Evolutionary conservation across 768 basidiomycete species (phyloP), one percentile per base, ranked within the genome.

Genomic region (Kwoniella newhampshirensis): DNA sequence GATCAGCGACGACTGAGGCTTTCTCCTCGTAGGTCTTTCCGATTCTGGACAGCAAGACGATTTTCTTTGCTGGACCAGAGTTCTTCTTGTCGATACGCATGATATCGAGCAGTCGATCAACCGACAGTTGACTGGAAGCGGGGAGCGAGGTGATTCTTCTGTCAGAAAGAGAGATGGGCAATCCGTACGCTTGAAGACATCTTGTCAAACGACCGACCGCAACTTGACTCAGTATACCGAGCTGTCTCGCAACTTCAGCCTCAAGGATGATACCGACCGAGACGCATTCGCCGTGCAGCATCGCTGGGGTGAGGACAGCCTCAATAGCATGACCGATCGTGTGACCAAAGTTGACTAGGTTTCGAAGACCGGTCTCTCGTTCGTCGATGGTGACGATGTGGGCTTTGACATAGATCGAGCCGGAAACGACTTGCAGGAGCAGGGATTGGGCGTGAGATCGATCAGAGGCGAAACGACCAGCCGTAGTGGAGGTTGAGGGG

Each of bases 11-110:
- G 28, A 83, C 84, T 1, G 90, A 91, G 7, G 96, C 96, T 77
- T 88, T 89, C 63, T 85, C 86, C 77, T 99, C 96, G 72, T 86
- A 86, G 0, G 91, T 96, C 63, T 86, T 86, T 48, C 96, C 96
- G 64, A 99, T 97, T 59, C 85, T 82, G 41, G 87, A 87, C 37
- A 98, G 82, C 42, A 99, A 81, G 51, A 98, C 96, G 59, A 98
- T 83, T 79, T 94, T 97, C 81, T 98, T 99, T 72, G 85, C 86
- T 1, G 82, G 77, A 0, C 94, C 93, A 57, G 86, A 86, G 75
- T 98, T 98, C 82, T 99, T 98, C 81, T 99, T 99, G 82, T 99
- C 93, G 60, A 94, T 83, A 57, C 81, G 84, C 94, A 97, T 97
- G 71, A 94, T 87, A 74, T 96, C 90, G 37, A 97, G 82, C 11